Base-by-base conservation (phyloP, 1,139 yeast species). In the Pichia sp. region DNA sequence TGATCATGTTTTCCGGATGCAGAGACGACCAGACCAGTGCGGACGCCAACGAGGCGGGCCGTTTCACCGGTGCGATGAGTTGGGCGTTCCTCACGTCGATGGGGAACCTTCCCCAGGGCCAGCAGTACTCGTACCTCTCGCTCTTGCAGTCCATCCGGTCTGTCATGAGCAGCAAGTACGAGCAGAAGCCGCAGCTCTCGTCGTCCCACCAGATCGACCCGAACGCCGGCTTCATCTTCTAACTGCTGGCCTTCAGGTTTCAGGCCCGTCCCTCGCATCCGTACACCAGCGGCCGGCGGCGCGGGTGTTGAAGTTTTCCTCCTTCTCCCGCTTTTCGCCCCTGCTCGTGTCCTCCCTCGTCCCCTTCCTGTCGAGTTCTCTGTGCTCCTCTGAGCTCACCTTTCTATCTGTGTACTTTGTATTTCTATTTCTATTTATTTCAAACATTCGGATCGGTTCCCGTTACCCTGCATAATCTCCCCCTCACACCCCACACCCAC, bases 41-140 rank as follows among this genome's bases (percentile, higher is more conserved):
- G 6, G 96, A 89, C 65, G 86, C 97, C 1, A 72, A 71, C 24
- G 91, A 85, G 61, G 81, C 79, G 44, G 96, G 96, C 22, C 70
- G 69, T 38, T 81, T 86, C 38, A 89, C 96, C 0, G 98, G 98
- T 50, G 98, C 98, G 20, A 88, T 91, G 96, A 85, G 96, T 43
- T 89, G 85, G 75, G 86, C 97, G 1, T 90, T 91, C 61, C 79
- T 89, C 51, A 75, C 77, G 53, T 94, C 86, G 21, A 70, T 91
- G 72, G 65, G 73, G 32, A 73, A 75, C 48, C 77, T 79, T 60
- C 87, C 91, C 5, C 76, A 81, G 58, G 44, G 45, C 10, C 46
- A 35, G 15, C 40, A 43, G 8, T 96, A 90, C 69, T 75, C 85
- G 28, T 91, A 85, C 63, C 66, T 89, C 58, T 78, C 91, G 14